Percentiles rank a stretch among this genome's conserved stretches.
These are phyloP conservation scores for Arthroderma sp. DNA, from an alignment of 2,329 filamentous ascomycete genomes.

Conservation along the genomic window DNA sequence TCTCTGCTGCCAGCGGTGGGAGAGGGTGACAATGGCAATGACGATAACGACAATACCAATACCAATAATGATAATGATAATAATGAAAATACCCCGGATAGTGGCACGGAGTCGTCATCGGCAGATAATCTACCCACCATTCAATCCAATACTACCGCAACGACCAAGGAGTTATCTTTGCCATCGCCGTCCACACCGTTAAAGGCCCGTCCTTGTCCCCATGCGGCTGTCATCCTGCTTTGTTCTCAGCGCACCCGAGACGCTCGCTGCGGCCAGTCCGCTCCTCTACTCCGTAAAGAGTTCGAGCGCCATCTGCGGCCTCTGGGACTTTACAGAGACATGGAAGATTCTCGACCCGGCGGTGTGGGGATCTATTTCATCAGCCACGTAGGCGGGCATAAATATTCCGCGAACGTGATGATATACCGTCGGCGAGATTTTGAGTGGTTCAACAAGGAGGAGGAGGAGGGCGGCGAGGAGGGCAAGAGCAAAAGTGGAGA, in stretches of 20 bases:
- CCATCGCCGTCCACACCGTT: conserved; percentile 27
- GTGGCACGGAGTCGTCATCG: conserved; percentile 9
- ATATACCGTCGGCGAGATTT: conserved; percentile 56
- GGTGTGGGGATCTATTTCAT: conserved; percentile 96
- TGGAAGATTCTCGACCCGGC: conserved; percentile 76
- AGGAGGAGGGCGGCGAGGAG: conserved; percentile 20
- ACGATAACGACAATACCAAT: too few relatives aligned
- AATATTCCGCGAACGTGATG: conserved; percentile 90
- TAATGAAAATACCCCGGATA: background rate
- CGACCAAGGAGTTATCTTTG: background rate
- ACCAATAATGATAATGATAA: too few relatives aligned
- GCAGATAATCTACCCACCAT: background rate
- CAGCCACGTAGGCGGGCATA: conserved; percentile 90
- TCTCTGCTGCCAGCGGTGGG: conserved; percentile 38
- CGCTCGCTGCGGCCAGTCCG: conserved; percentile 85
- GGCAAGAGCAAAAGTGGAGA: conserved; percentile 2
- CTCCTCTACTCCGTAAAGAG: conserved; percentile 75
- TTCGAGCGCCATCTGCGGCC: conserved; percentile 79
- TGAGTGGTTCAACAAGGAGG: conserved; percentile 20
- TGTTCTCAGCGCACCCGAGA: conserved; percentile 93
- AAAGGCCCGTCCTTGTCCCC: conserved; percentile 55
- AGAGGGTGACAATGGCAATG: background rate
- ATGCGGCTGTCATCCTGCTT: conserved; percentile 76
- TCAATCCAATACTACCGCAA: background rate
- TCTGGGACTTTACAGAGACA: conserved; percentile 70